Evolutionary conservation across 148 eudicot genomes (phyloP), one percentile per base, ranked within the genome.

Genomic region (Beta vulgaris): DNA sequence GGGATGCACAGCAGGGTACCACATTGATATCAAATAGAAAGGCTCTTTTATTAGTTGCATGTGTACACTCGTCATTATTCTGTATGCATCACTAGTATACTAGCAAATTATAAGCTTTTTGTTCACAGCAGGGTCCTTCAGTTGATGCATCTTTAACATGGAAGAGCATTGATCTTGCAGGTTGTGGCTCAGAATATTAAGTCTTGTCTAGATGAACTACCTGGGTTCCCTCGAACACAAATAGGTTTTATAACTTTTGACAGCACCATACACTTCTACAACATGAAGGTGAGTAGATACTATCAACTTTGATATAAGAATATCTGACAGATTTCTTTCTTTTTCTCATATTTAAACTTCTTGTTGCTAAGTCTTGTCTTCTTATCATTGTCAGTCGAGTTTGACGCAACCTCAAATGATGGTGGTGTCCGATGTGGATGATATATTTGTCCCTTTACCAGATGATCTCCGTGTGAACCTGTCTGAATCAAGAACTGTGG

Each of bases 381-480:
- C 82, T 73, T 76, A 79, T 64, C 68, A 71, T 86, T 73, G 9
- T 72, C 96, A 95, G 99, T 90, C 99, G 78, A 85, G 96, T 76
- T 92, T 95, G 86, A 79, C 87, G 46, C 99, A 95, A 83, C 99
- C 99, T 53, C 99, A 92, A 73, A 95, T 95, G 99, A 89, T 95
- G 99, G 99, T 90, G 73, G 86, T 95, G 72, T 87, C 99, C 34
- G 97, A 95, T 82, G 86, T 95, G 72, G 99, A 95, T 68, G 97
- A 92, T 85, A 81, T 89, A 71, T 95, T 95, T 85, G 84, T 89
- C 76, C 99, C 99, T n/a, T 83, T 95, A 84, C 99, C 99, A 69
- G 99, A 95, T 82, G 99, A 95, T 85, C 99, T 95, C 65, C 96
- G 92, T 54, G 99, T 95, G 84, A 95, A 95, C 88, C 84, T 95